Conservation (phyloP, 208 protist genomes). For the Perkinsela sp. region DNA sequence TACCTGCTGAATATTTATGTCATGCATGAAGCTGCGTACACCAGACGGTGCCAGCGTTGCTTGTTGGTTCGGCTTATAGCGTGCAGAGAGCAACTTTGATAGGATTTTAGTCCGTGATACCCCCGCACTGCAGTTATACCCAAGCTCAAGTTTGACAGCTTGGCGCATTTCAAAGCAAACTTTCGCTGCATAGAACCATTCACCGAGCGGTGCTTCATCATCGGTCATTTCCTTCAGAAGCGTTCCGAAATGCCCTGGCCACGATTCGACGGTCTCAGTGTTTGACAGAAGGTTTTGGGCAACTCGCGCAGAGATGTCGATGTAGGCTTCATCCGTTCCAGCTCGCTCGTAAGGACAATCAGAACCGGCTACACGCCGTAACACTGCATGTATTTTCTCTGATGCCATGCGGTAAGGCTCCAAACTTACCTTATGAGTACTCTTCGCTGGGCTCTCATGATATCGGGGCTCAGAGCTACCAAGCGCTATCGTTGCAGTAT, state of each 20-base stretch:
- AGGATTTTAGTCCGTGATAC: conserved; percentile 47
- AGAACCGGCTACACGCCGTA: conserved; percentile 10
- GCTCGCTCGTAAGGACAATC: conserved; percentile 13
- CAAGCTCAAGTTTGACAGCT: conserved; percentile 18
- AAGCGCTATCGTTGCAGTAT: conserved; percentile 19
- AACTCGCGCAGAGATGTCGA: conserved; percentile 44
- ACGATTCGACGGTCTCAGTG: neutral
- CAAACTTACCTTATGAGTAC: conserved; percentile 39
- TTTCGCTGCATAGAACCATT: neutral
- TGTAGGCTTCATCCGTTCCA: conserved; percentile 49
- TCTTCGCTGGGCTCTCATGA: conserved; percentile 13
- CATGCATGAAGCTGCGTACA: conserved; percentile 19
- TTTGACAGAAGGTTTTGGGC: conserved; percentile 6
- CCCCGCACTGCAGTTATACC: conserved; percentile 49
- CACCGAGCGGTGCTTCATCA: neutral
- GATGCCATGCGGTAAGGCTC: conserved; percentile 48
- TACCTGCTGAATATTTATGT: conserved; percentile 15
- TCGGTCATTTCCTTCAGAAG: neutral
- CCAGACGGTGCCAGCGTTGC: conserved; percentile 27
- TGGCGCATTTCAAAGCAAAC: conserved; percentile 10
- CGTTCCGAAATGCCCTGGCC: too few species aligned
- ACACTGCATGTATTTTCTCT: conserved; percentile 23
- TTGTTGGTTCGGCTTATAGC: conserved; percentile 52
- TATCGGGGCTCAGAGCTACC: conserved; percentile 20
- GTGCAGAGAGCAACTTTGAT: conserved; percentile 35